Evolutionary conservation across 371 early-diverging fungal species (phyloP).

Genomic region (Lichtheimia corymbifera): DNA sequence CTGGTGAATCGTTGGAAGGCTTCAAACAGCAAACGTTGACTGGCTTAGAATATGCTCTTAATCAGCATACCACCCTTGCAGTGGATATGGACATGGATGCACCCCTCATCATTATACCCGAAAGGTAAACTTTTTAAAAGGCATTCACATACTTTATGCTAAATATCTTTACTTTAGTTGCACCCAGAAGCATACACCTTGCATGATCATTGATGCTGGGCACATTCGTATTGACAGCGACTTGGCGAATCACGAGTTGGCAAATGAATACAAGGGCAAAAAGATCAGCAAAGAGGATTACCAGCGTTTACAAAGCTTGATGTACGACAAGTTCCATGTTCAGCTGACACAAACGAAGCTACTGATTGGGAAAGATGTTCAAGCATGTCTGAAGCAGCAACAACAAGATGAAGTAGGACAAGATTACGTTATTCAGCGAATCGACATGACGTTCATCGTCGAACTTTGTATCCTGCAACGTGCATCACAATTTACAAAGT

Average conservation of each 20-base stretch:
- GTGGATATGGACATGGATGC: constrained; percentile 84
- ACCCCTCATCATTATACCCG: constrained; percentile 84
- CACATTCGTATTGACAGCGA: constrained; percentile 75
- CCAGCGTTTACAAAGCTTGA: constrained; percentile 58
- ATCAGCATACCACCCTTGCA: constrained; percentile 76
- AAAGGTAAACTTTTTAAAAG: constrained; percentile 39
- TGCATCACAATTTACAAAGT: constrained; percentile 60
- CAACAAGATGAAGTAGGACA: constrained; percentile 21
- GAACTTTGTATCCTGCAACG: constrained; percentile 79
- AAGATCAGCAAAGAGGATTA: constrained; percentile 53
- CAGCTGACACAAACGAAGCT: constrained; percentile 67
- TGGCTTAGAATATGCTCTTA: constrained; percentile 77
- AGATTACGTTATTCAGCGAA: constrained; percentile 69
- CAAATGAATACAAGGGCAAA: constrained; percentile 57
- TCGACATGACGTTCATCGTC: constrained; percentile 69
- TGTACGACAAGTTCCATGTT: constrained; percentile 84
- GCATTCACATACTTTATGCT: background rate
- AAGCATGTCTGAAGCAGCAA: constrained; percentile 67
- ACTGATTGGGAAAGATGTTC: constrained; percentile 60
- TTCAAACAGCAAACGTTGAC: constrained; percentile 76
- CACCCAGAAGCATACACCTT: constrained; percentile 48
- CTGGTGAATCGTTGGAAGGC: constrained; percentile 74
- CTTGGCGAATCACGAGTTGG: constrained; percentile 61
- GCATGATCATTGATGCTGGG: constrained; percentile 81
- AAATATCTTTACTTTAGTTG: constrained; percentile 20